Evolutionary conservation across 805 yeast genomes (phyloP), one percentile per base, ranked within the genome.

Genomic region (Ogataea populi-albae): DNA sequence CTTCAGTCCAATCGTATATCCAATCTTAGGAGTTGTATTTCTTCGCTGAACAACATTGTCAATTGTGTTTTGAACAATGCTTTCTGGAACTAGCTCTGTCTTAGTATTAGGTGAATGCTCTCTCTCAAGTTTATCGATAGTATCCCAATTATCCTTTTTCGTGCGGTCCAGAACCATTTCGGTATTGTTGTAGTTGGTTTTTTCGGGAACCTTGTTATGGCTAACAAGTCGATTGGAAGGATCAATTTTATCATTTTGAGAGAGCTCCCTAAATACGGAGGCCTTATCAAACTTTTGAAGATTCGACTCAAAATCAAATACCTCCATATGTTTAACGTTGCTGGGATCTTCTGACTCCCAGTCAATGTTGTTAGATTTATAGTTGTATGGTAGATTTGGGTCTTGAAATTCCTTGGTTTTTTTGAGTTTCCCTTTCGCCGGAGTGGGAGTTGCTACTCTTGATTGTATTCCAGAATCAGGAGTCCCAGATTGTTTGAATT

Each of bases 281-380:
- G 70, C 66, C 58, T 89, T 89, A 58, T 89, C 93, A 52, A 89
- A 89, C 67, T 79, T 77, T 17, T 81, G 81, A 44, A 89, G 68
- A 54, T 84, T 86, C 10, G 86, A 80, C 37, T 77, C 86, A 59
- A 89, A 89, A 57, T 89, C 96, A 61, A 89, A 89, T 45, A 87
- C 96, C 16, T 66, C 71, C 36, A 69, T 56, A 14, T 60, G 43
- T 46, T 75, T 68, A 55, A 75, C 70, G 40, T 66, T 62, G 38
- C 62, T 46, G 21, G 77, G 69, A 38, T 71, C 75, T 26, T 68
- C 76, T 7, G 43, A 37, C 35, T 66, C 70, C 79, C 79, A 76
- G 30, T 66, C 73, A 3, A 66, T 64, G 9, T 63, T 61, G 14
- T 59, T 52, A 9, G 50, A 32, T 15, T 38, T 36, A 20, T 49